Evolutionary conservation across 208 protist species (phyloP), one percentile per base, ranked within the genome.

Genomic region (Wallacemonas sp.): DNA sequence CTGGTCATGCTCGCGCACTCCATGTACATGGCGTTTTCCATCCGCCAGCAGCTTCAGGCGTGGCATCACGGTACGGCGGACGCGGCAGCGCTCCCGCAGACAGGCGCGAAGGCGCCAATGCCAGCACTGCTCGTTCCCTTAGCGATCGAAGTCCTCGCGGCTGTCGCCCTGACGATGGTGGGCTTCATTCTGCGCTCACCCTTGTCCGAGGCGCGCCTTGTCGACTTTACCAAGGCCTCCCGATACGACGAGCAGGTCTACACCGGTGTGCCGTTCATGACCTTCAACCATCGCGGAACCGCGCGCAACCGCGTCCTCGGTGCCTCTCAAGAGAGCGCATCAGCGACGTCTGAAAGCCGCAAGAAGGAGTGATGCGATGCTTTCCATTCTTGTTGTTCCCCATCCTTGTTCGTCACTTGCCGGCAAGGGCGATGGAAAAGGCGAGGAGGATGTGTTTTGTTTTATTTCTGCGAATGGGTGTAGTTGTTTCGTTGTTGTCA

Each of bases 241-340:
- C 78, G 85, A 24, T 94, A 94, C 55, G 87, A 96, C 49, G 46
- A 77, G 32, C 62, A 77, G 24, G 67, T 88, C 68, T 76, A 81
- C 58, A 93, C 86, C 11, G 83, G 84, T 9, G 55, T 87, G 14
- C 83, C 70, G 23, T 94, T 96, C 65, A 83, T 92, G 39, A 87
- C 94, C 70, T 96, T 96, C 52, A 94, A 93, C 62, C 91, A 96
- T 65, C 87, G 91, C 41, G 91, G 88, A 34, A 70, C 74, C 14
- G 49, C 80, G 3, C 70, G 66, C 44, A 56, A 58, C 32, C 52
- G 52, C 23, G 52, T 8, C 29, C 6, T 23, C 11, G 44, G 16
- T 8, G 21, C 47, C 21, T 17, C 29, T 12, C 52, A 58, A 41
- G 12, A 24, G 16, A 30, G 5, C 3, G 3, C 30, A 2, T 48